phyloP scores from a whole-genome alignment of 202 grass and related monocot species.

The Brachypodium distachyon region DNA sequence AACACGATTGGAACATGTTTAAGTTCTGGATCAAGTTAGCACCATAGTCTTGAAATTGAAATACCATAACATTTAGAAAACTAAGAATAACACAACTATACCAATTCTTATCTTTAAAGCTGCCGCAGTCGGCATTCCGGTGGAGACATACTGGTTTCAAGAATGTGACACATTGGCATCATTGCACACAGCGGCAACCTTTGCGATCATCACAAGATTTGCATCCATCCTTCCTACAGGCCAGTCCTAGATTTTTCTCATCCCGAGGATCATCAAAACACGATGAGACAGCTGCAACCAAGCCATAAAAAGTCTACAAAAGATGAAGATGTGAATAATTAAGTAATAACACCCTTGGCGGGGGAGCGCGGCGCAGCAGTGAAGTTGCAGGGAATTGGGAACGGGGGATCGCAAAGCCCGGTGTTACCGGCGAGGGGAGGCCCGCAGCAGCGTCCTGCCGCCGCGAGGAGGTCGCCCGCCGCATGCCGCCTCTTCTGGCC shows the following conservation, averaged over 20 bases:
- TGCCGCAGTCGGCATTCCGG: constrained; percentile 84
- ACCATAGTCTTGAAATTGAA: not conserved
- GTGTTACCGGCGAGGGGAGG: no score
- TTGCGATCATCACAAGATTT: constrained; percentile 73
- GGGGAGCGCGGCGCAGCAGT: no score
- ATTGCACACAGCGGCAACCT: constrained; percentile 85
- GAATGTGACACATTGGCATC: constrained; percentile 61
- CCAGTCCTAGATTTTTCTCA: constrained; percentile 62
- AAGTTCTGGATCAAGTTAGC: not conserved
- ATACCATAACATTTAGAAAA: not conserved
- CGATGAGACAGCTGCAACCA: no score
- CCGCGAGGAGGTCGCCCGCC: no score
- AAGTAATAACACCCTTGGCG: no score
- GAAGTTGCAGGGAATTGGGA: no score
- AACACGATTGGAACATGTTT: not conserved
- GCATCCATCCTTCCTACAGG: constrained; percentile 45
- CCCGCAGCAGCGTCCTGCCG: no score
- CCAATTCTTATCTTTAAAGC: constrained; percentile 67
- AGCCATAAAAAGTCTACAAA: no score
- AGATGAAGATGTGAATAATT: no score
- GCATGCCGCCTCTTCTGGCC: no score
- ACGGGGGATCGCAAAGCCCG: no score
- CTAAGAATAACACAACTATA: not conserved
- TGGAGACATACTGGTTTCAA: constrained; percentile 64
- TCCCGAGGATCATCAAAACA: constrained; percentile 67